Conservation (phyloP, 257 asterid species). For the Craterostigma plantagineum region DNA sequence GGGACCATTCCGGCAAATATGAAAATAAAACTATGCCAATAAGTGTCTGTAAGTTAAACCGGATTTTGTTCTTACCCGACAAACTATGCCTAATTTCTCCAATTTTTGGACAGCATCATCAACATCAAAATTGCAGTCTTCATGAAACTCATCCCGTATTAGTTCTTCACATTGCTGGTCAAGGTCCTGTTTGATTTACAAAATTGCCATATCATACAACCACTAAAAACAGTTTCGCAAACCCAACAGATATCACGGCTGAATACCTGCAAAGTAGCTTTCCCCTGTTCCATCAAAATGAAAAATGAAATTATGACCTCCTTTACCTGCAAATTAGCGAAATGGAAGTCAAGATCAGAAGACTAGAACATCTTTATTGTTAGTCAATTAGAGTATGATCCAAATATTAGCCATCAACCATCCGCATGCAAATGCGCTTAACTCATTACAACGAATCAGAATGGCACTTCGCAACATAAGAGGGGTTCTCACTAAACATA, state of each 20-base stretch:
- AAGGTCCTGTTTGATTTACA: constrained; percentile 48
- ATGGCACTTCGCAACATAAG: too few relatives aligned
- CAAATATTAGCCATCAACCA: too few relatives aligned
- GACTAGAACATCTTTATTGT: too few relatives aligned
- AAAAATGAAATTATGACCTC: constrained; percentile 90
- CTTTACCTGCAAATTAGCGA: constrained; percentile 60
- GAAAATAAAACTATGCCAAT: too few relatives aligned
- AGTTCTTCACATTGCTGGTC: constrained; percentile 80
- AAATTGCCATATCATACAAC: constrained; percentile 7
- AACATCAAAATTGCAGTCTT: constrained; percentile 74
- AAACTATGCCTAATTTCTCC: constrained; percentile 78
- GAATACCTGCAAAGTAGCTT: constrained; percentile 77
- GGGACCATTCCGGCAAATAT: too few relatives aligned
- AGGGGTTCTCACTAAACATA: too few relatives aligned
- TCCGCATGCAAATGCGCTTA: too few relatives aligned
- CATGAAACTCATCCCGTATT: constrained; percentile 81
- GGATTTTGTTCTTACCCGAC: constrained; percentile 43
- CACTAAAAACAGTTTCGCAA: not conserved
- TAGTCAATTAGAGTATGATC: too few relatives aligned
- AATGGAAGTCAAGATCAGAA: constrained; percentile 6
- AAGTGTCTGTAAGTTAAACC: not conserved
- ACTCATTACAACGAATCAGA: too few relatives aligned
- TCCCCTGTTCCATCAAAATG: constrained; percentile 93
- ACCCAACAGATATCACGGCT: not conserved
- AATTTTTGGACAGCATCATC: constrained; percentile 82